Conservation (phyloP, 371 early-diverging fungal species). For the Circinella minor region DNA sequence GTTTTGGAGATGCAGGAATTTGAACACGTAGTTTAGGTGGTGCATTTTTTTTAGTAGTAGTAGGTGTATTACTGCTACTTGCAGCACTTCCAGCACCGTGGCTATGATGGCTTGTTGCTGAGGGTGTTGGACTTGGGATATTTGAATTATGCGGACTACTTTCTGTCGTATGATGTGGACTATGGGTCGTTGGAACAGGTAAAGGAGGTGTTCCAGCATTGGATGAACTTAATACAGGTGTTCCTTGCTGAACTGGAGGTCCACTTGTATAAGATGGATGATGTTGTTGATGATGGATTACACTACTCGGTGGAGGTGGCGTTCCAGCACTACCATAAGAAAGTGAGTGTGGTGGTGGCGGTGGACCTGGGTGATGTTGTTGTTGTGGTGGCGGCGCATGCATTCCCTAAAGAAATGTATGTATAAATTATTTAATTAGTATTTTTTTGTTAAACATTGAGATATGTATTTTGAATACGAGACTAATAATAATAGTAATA, state of each 20-base stretch:
- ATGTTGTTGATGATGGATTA: conserved; percentile 17
- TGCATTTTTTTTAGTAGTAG: conserved; percentile 26
- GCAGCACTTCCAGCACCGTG: neutral
- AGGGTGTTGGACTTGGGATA: conserved; percentile 24
- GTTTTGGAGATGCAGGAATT: conserved; percentile 37
- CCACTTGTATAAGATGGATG: conserved; percentile 1
- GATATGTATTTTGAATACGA: too few species aligned
- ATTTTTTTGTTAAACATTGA: too few species aligned
- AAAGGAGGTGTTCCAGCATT: conserved; percentile 18
- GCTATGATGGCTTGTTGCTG: conserved; percentile 19
- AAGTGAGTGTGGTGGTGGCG: conserved; percentile 20
- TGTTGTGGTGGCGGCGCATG: conserved; percentile 25
- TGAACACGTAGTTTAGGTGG: conserved; percentile 57
- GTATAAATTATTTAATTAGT: neutral
- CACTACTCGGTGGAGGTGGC: conserved; percentile 7
- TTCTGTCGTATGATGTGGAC: conserved; percentile 9
- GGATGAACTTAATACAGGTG: neutral
- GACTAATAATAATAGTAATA: too few species aligned
- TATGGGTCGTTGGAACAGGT: conserved; percentile 15
- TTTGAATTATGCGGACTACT: conserved; percentile 21
- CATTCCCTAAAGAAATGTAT: neutral
- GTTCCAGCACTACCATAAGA: neutral
- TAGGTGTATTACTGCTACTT: neutral
- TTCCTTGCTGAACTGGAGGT: conserved; percentile 4
- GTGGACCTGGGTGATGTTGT: conserved; percentile 21